Base-by-base conservation (phyloP, 1,284 basidiomycete species). In the Anthracocystis setariae region DNA sequence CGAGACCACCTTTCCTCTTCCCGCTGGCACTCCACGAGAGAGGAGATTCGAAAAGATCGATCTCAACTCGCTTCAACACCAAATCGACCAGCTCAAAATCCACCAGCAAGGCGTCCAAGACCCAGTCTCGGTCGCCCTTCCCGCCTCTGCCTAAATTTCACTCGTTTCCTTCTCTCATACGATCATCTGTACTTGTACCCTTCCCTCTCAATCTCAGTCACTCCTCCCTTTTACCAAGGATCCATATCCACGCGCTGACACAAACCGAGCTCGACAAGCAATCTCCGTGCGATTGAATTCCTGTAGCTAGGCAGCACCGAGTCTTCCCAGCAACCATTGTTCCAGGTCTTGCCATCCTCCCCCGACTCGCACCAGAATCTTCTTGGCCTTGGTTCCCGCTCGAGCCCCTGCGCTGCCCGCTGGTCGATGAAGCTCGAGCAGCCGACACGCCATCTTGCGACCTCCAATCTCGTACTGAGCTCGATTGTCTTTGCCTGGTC, bases 281-380 rank as follows among this genome's bases (percentile, higher is more conserved):
- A n/a, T n/a, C n/a, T n/a, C n/a, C n/a, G n/a, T n/a, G n/a, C n/a
- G n/a, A n/a, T n/a, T n/a, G n/a, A n/a, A n/a, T n/a, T n/a, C n/a
- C n/a, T n/a, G n/a, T n/a, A n/a, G n/a, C 42, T 43, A 71, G 32
- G 52, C 45, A n/a, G 55, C 37, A 48, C 66, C 54, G 23, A 73
- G 65, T 17, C 60, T 61, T 12, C 39, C 61, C 9, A 76, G 51
- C 76, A 93, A 87, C 83, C 91, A 93, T 73, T 90, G 84, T 76
- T 88, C 88, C 65, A 94, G 85, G 83, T 93, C 92, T 80, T 92
- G 91, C 92, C 92, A 94, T 39, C 92, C 91, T 25, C 80, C 80
- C 4, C 76, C 79, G 2, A 80, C 80, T 10, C 80, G 64, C 10
- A 78, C 78, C 35, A 80, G 66, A n/a, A 81, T 66, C 49, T 79